Percentiles rank a stretch among this genome's conserved stretches.
These are phyloP conservation scores for Melastoma candidum DNA, from an alignment of 441 rosid genomes.

Conservation along the genomic window DNA sequence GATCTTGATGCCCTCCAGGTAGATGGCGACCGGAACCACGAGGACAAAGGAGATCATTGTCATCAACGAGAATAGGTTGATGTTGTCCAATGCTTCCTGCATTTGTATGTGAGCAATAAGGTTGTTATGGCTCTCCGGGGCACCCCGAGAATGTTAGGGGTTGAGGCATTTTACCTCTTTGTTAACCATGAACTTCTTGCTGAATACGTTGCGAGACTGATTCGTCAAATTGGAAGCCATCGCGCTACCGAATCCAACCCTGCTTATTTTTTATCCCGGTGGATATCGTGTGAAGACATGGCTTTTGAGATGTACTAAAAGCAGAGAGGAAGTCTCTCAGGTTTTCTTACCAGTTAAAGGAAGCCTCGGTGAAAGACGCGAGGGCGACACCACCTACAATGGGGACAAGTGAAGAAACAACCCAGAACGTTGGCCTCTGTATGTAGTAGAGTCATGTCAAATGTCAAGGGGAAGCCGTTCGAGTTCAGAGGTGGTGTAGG, in stretches of 20 bases:
- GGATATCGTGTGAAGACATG: too few relatives aligned
- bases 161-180: constrained; percentile 26
- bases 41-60: constrained; percentile 45
- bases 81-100: constrained; percentile 54
- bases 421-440: constrained; percentile 46
- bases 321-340: background rate
- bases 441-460: background rate
- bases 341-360: constrained; percentile 45
- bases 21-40: constrained; percentile 40
- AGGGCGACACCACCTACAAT: constrained; percentile 55
- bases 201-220: constrained; percentile 57
- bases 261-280: constrained; percentile 11
- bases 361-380: constrained; percentile 50
- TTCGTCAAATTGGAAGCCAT: constrained; percentile 67
- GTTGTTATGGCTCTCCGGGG: background rate
- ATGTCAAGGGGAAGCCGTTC: background rate
- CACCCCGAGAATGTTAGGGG: background rate
- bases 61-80: constrained; percentile 56
- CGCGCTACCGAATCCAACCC: constrained; percentile 56
- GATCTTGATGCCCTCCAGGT: constrained; percentile 40
- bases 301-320: background rate
- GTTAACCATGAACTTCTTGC: constrained; percentile 44
- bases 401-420: constrained; percentile 38
- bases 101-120: background rate
- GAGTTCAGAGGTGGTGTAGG: too few relatives aligned